Base-by-base conservation (phyloP, 2,329 filamentous ascomycete genomes). In the Sporothrix variecibatus region DNA sequence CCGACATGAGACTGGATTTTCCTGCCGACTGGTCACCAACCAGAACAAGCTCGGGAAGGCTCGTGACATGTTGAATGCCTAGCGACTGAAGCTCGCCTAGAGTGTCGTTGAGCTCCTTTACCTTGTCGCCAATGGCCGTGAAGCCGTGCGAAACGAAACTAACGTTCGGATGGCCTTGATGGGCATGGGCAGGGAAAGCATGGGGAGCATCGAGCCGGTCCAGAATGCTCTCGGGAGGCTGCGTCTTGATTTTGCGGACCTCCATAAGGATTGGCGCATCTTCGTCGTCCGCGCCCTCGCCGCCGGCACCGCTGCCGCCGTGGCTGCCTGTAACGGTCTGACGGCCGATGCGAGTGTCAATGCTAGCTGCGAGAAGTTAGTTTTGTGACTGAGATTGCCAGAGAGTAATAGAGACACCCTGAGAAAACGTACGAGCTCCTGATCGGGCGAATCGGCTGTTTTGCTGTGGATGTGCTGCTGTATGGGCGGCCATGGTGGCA, bases 11-110 rank as follows among this genome's bases (percentile, higher is more conserved):
- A 38, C 84, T 94, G 0, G 91, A 94, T 80, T 97, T 97, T 0
- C 94, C 95, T 0, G 94, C 92, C 0, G 90, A 93, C 79, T 97
- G 94, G 68, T 97, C 94, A 0, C 94, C 94, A 0, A 97, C 90
- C 0, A 97, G 88, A 6, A 95, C 92, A 11, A 97, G 90, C 77
- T 94, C 93, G 0, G 94, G 94, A 0, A 97, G 84, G 0, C 89
- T 88, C 0, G 94, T 88, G 4, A 90, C 88, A 23, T 92, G 89
- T 69, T 92, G 90, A 0, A 97, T 90, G 0, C 92, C 93, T 0
- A 95, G 86, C 6, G 90, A 87, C 70, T 93, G 89, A 0, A 97
- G 87, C 67, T 92, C 88, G 2, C 88, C 89, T 0, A 94, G 87
- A 0, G 89, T 88, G 65, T 92, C 86, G 1, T 94, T 91, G 68